phyloP scores from a whole-genome alignment of 2,329 filamentous ascomycete species.

The Cladosporium sp. region DNA sequence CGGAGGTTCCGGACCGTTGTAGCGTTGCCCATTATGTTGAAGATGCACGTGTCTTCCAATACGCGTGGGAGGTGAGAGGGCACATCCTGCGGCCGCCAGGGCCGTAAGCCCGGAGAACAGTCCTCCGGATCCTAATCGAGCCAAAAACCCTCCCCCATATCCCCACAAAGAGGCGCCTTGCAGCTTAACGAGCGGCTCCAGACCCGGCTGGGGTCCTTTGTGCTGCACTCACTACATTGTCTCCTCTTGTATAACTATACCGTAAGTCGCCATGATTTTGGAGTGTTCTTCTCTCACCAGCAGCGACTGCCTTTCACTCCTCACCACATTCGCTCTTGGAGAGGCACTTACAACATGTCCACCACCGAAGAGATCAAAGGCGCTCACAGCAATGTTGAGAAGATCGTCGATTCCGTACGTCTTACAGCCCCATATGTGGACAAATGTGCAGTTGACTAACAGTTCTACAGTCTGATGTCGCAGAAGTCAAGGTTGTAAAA shows the following conservation, averaged over 20 bases:
- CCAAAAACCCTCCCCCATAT: conserved; percentile 9
- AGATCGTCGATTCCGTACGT: conserved; percentile 18
- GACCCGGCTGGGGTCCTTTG: conserved; percentile 14
- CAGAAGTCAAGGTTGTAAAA: conserved; percentile 49
- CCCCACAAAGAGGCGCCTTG: conserved; percentile 20
- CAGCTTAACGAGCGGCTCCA: conserved; percentile 21
- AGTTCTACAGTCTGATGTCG: conserved; percentile 24
- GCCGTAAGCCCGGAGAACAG: conserved; percentile 16
- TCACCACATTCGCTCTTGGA: conserved; percentile 9
- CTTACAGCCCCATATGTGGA: neutral
- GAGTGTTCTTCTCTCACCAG: conserved; percentile 1
- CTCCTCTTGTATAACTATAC: conserved; percentile 18
- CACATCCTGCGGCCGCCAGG: conserved; percentile 15
- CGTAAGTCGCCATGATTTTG: conserved; percentile 2
- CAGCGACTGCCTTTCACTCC: neutral
- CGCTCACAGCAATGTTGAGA: conserved; percentile 16
- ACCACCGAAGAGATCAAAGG: conserved; percentile 15
- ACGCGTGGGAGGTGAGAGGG: neutral
- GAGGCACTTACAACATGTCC: conserved; percentile 14
- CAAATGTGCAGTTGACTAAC: neutral
- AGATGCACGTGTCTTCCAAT: conserved; percentile 11
- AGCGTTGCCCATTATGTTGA: conserved; percentile 11
- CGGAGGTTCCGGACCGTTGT: conserved; percentile 22
- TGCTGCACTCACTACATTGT: neutral
- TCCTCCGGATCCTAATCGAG: conserved; percentile 18